These are phyloP conservation scores for Papilionanthe hybrid DNA, from an alignment of 116 monocot species.

Conservation along the genomic window DNA sequence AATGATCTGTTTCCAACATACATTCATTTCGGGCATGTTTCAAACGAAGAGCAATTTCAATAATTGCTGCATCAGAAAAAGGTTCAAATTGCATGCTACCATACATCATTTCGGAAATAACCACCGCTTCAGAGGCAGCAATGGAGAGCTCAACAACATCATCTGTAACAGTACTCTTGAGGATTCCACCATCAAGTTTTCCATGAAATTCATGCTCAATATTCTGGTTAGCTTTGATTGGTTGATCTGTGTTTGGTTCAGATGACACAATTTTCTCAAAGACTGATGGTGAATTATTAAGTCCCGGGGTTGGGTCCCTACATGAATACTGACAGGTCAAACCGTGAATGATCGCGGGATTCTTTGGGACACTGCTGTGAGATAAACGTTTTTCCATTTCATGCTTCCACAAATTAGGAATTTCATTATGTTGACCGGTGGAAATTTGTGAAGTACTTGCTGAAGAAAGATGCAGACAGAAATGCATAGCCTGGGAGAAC, in stretches of 20 bases:
- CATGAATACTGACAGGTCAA: slow-evolving; percentile 2
- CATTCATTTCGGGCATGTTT: slow-evolving; percentile 46
- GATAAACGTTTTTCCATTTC: slow-evolving; percentile 13
- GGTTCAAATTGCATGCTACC: slow-evolving; percentile 16
- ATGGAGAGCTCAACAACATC: slow-evolving; percentile 61
- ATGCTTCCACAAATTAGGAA: slow-evolving; percentile 14
- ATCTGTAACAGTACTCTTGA: slow-evolving; percentile 19
- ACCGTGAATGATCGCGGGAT: slow-evolving; percentile 7
- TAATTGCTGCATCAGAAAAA: slow-evolving; percentile 31
- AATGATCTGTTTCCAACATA: slow-evolving; percentile 12
- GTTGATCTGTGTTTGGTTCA: not conserved
- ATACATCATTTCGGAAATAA: slow-evolving; percentile 49
- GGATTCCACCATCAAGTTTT: slow-evolving; percentile 16
- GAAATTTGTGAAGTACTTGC: slow-evolving; percentile 16
- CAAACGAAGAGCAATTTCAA: slow-evolving; percentile 60
- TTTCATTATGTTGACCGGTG: slow-evolving; percentile 9
- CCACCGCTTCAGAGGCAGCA: slow-evolving; percentile 79
- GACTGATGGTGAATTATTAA: not conserved
- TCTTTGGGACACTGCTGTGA: slow-evolving; percentile 6
- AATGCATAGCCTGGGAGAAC: slow-evolving; percentile 36
- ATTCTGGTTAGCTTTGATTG: slow-evolving; percentile 15
- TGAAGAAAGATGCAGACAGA: slow-evolving; percentile 54
- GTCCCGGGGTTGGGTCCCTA: slow-evolving; percentile 8
- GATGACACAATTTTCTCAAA: not conserved
- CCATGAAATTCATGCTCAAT: not conserved